A percentile compares a stretch with the other conserved stretches of the same genome.
These are phyloP conservation scores for Globomyces sp. DNA, from an alignment of 371 early-diverging fungal species.

Conservation along the genomic window DNA sequence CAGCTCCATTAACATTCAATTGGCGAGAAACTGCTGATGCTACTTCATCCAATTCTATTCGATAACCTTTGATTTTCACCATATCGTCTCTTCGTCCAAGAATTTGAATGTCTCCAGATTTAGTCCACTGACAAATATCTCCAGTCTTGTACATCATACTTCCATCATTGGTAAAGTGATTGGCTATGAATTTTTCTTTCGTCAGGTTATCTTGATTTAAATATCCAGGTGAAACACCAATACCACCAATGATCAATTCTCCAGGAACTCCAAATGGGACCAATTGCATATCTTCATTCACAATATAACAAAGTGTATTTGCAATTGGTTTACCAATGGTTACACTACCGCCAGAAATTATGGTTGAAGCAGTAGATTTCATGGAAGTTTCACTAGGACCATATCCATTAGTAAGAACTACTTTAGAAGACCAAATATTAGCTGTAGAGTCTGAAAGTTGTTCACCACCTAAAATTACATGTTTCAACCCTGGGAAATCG, in stretches of 20 bases:
- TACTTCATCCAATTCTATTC: conserved; percentile 20
- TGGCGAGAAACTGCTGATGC: background rate
- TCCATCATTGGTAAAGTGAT: conserved; percentile 5
- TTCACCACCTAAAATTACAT: conserved; percentile 21
- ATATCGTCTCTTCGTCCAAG: conserved; percentile 14
- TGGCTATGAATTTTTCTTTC: conserved; percentile 25
- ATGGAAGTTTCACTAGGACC: conserved; percentile 18
- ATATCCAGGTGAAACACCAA: conserved; percentile 30
- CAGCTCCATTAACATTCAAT: conserved; percentile 16
- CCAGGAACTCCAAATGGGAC: conserved; percentile 17
- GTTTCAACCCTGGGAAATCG: conserved; percentile 23
- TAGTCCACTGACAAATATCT: conserved; percentile 18
- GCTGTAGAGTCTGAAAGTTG: conserved; percentile 4
- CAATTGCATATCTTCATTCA: conserved; percentile 9
- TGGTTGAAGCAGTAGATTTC: background rate
- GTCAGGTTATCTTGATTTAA: conserved; percentile 29
- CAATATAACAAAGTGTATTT: conserved; percentile 19
- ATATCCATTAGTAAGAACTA: conserved; percentile 16
- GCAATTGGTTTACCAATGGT: conserved; percentile 24
- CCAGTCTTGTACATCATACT: conserved; percentile 24
- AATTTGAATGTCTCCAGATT: conserved; percentile 19
- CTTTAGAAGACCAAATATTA: conserved; percentile 7
- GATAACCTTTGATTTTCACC: conserved; percentile 17
- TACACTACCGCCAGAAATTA: background rate
- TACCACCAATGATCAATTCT: conserved; percentile 25